Conservation (phyloP, 1,284 basidiomycete species). For the Hortiboletus rubellus region DNA sequence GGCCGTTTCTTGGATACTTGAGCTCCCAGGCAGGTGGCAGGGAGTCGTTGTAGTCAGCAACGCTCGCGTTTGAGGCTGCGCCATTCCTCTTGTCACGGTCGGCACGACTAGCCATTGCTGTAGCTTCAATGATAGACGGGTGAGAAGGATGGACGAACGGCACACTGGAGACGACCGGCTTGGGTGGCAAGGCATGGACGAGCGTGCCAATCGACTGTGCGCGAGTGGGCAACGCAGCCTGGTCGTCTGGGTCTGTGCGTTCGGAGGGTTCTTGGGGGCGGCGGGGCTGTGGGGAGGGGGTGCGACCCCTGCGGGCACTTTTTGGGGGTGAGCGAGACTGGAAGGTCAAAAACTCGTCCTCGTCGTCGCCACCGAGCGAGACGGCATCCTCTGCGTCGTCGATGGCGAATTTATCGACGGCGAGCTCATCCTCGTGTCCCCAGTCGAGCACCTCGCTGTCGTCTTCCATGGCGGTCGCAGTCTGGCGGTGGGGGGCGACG, state of each 20-base stretch:
- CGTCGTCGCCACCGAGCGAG: constrained; percentile 71
- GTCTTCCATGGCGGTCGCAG: constrained; percentile 54
- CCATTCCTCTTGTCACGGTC: constrained; percentile 37
- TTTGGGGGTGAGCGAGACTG: constrained; percentile 33
- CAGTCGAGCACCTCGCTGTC: constrained; percentile 72
- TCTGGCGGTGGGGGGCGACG: constrained; percentile 2
- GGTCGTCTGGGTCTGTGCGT: constrained; percentile 24
- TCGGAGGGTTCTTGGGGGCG: constrained; percentile 28
- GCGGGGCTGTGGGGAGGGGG: constrained; percentile 10
- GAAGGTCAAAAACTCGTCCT: constrained; percentile 47
- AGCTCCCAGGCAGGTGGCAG: constrained; percentile 65
- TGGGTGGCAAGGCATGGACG: constrained; percentile 71
- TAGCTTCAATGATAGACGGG: constrained; percentile 55
- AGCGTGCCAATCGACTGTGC: constrained; percentile 37
- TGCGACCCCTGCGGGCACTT: constrained; percentile 1
- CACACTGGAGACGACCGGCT: constrained; percentile 57
- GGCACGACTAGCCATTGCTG: constrained; percentile 53
- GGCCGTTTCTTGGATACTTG: constrained; percentile 49
- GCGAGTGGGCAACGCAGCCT: constrained; percentile 32
- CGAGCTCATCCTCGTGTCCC: constrained; percentile 70
- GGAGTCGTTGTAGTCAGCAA: constrained; percentile 37
- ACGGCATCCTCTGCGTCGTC: constrained; percentile 68
- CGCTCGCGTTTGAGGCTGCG: constrained; percentile 30
- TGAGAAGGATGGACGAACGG: constrained; percentile 57
- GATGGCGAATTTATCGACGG: constrained; percentile 33